Evolutionary conservation across 345 rosid genomes (phyloP).

Genomic region (Pugionium dolabratum): DNA sequence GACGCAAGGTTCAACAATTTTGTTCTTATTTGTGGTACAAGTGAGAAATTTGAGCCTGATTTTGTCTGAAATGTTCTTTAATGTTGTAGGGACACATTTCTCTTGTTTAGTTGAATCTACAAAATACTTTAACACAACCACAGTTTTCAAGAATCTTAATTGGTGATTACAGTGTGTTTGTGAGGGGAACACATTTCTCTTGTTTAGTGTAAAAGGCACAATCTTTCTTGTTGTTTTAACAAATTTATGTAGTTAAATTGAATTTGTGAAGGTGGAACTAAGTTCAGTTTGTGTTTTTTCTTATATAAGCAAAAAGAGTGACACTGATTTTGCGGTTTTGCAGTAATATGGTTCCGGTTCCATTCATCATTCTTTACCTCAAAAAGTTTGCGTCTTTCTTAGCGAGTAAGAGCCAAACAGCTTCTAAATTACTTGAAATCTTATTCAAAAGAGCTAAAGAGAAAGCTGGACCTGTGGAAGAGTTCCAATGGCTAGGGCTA

Average conservation of each 20-base stretch:
- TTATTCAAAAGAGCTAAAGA: slow-evolving; percentile 67
- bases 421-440: slow-evolving; percentile 58
- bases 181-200: not conserved
- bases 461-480: slow-evolving; percentile 91
- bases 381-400: slow-evolving; percentile 67
- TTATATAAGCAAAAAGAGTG: slow-evolving; percentile 6
- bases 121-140: no score
- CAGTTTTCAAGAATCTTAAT: no score
- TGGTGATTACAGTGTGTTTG: not conserved
- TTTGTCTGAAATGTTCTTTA: not conserved
- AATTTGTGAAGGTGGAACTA: no score
- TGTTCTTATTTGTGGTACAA: no score
- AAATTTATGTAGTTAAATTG: no score
- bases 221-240: no score
- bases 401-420: slow-evolving; percentile 60
- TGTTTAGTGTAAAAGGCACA: not conserved
- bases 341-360: slow-evolving; percentile 97
- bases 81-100: slow-evolving; percentile 1
- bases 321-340: slow-evolving; percentile 23
- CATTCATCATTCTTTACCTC: slow-evolving; percentile 75
- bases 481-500: slow-evolving; percentile 88
- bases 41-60: not conserved
- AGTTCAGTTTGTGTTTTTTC: no score
- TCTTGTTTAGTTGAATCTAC: not conserved
- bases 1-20: no score